These are phyloP conservation scores for Fusarium zealandicum DNA, from an alignment of 2,329 filamentous ascomycete genomes.

Conservation along the genomic window DNA sequence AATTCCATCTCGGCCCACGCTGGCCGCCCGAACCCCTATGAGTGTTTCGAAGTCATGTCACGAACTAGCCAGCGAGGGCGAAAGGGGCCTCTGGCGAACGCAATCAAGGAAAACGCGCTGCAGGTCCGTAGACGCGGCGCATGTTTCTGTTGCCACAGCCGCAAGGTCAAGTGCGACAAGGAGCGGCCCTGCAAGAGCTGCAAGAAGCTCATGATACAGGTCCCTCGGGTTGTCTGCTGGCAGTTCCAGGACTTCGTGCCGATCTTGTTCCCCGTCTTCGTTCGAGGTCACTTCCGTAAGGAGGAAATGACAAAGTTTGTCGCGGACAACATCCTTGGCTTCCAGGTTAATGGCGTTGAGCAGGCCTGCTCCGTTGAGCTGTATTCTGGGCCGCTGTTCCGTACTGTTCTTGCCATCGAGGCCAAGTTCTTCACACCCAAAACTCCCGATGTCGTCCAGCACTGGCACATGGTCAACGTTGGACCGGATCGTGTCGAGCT, in stretches of 20 bases:
- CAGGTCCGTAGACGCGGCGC: constrained; percentile 62
- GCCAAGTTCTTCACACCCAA: constrained; percentile 62
- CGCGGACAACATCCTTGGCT: constrained; percentile 56
- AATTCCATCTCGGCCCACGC: constrained; percentile 60
- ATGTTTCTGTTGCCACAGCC: constrained; percentile 66
- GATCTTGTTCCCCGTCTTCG: constrained; percentile 60
- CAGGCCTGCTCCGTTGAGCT: constrained; percentile 55
- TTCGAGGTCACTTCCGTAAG: constrained; percentile 58
- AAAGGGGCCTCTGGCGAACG: constrained; percentile 62
- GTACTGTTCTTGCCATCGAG: constrained; percentile 53
- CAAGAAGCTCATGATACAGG: constrained; percentile 56
- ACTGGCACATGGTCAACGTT: constrained; percentile 56
- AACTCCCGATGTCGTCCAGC: constrained; percentile 56
- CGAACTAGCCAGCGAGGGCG: constrained; percentile 61
- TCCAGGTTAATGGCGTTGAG: constrained; percentile 51
- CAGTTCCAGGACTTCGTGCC: constrained; percentile 63
- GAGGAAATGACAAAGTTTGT: constrained; percentile 59
- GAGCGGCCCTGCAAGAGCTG: constrained; percentile 65
- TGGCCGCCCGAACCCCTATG: constrained; percentile 59
- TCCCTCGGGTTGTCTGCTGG: constrained; percentile 66
- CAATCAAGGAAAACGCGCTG: constrained; percentile 62
- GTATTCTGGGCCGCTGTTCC: constrained; percentile 56
- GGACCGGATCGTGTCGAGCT: constrained; percentile 51
- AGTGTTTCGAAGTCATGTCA: constrained; percentile 60
- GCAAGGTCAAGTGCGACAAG: constrained; percentile 66